Evolutionary conservation across 2,329 filamentous ascomycete species (phyloP), one percentile per base, ranked within the genome.

Genomic region (Fusarium dimerum): DNA sequence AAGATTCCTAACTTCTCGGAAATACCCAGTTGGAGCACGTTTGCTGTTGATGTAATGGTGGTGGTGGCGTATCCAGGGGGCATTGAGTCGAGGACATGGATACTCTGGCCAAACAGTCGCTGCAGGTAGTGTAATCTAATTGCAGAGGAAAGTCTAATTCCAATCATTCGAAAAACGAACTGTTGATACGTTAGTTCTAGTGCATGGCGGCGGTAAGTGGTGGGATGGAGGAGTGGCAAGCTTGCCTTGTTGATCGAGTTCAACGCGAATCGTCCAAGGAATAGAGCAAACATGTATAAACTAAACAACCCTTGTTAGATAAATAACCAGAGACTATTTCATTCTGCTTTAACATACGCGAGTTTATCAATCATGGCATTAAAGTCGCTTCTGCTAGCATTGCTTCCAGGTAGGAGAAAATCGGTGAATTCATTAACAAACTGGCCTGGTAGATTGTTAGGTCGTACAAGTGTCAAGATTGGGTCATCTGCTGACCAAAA

Each of bases 231-330:
- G 20, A 26, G 20, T 26, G 7, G 11, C 3, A 15, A 13, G 17
- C 56, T 36, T 60, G 77, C 77, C 68, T 82, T 83, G 58, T 80
- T 80, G 53, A 86, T 72, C 56, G 89, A 90, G 54, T 81, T 82
- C 40, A 89, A 72, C 16, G 73, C 65, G 59, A 89, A 85, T 44
- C 86, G 83, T 13, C 74, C 87, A 40, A 91, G 69, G 67, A 91
- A 92, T 7, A 92, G 74, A 50, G 84, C 83, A 49, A 91, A 80
- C 62, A 91, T 84, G 68, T 86, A 89, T 0, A 92, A 72, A 2
- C 81, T 84, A 54, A 20, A 29, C 16, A 40, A 41, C 4, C 11
- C 13, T 36, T 11, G 13, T 36, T 36, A 36, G 32, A 26, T 26
- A 26, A 4, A 26, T 36, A 10, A 36, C 32, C 32, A 15, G 11